phyloP scores from a whole-genome alignment of 176 grass and related monocot species.

The Musa acuminata region DNA sequence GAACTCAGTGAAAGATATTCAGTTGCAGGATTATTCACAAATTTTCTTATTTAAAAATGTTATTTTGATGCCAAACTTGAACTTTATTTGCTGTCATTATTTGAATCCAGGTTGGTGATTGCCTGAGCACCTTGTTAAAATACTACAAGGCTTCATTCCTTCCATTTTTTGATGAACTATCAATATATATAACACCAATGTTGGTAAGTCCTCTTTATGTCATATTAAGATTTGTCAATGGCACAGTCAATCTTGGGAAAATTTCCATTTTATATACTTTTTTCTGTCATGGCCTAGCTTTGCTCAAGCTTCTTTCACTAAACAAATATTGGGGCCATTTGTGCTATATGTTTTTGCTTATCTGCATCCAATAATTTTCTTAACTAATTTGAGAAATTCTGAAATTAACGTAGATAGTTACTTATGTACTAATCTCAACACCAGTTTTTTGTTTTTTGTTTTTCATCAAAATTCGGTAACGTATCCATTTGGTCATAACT shows the following conservation, averaged over 20 bases:
- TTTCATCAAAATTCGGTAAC: no score
- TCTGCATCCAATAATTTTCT: no score
- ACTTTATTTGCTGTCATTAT: constrained; percentile 3
- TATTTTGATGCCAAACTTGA: neutral
- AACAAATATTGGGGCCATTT: neutral
- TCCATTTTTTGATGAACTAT: constrained; percentile 93
- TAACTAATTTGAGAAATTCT: no score
- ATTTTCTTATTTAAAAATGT: neutral
- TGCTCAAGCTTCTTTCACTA: neutral
- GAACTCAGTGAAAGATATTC: neutral
- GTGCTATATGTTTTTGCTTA: neutral
- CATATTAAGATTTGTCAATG: neutral
- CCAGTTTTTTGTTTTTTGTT: no score
- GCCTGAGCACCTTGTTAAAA: constrained; percentile 92
- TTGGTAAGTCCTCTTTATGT: constrained; percentile 46
- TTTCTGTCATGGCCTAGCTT: neutral
- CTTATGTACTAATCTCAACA: no score
- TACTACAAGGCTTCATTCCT: constrained; percentile 85
- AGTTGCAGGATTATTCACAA: neutral
- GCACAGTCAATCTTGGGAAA: neutral
- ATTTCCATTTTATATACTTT: neutral
- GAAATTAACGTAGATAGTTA: no score
- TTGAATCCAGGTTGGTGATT: constrained; percentile 70
- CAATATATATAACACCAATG: constrained; percentile 93
- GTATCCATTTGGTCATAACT: no score